phyloP scores from a whole-genome alignment of 331 rosid genomes.

The Cucumis variabilis region DNA sequence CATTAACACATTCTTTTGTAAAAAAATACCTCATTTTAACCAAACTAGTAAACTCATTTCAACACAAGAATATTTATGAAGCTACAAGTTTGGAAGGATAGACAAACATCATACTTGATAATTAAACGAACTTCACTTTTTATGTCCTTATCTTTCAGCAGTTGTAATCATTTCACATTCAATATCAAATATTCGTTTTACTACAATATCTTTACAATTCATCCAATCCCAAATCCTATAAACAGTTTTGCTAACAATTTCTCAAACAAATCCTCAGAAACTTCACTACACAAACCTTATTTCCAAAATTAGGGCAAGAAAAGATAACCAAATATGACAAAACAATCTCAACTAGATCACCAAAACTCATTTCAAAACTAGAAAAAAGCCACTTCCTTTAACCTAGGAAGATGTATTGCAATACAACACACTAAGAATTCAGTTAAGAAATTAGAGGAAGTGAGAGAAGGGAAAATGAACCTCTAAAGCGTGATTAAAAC shows the following conservation, averaged over 20 bases:
- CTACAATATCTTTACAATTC: neutral
- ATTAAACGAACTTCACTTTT: neutral
- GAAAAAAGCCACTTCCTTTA: neutral
- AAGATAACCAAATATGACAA: neutral
- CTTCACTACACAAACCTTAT: neutral
- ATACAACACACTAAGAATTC: neutral
- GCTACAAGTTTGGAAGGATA: too few species aligned
- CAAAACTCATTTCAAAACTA: neutral
- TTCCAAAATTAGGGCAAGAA: slow-evolving; percentile 8
- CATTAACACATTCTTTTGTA: too few species aligned
- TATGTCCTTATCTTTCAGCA: neutral
- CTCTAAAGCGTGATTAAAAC: slow-evolving; percentile 50
- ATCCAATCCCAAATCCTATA: neutral
- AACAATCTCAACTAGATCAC: neutral
- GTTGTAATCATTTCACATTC: neutral
- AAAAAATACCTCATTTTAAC: too few species aligned
- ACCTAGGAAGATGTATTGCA: neutral
- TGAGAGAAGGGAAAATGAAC: slow-evolving; percentile 18
- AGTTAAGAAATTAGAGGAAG: neutral
- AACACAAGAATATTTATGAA: too few species aligned
- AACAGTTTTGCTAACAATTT: neutral
- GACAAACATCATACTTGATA: too few species aligned
- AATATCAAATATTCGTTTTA: neutral
- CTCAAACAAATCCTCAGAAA: neutral
- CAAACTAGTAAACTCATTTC: too few species aligned